Evolutionary conservation across 2,329 filamentous ascomycete species (phyloP).

Genomic region (Penicillium sumatraense): DNA sequence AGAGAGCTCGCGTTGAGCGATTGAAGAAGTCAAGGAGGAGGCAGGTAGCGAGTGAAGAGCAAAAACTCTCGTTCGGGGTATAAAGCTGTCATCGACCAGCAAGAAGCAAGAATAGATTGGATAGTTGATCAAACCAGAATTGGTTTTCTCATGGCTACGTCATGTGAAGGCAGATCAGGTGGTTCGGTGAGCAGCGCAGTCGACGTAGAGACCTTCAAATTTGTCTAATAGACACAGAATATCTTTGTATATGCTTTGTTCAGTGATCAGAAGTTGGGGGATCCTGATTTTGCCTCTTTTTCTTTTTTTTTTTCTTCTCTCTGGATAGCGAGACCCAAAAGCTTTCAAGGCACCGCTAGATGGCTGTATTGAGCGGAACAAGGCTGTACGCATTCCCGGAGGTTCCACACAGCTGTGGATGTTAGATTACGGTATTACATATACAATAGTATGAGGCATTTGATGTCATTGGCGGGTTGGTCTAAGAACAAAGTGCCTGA

Average conservation of each 20-base stretch:
- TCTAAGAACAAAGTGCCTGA: not conserved
- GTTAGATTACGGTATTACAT: slow-evolving; percentile 15
- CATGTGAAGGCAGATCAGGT: slow-evolving; percentile 33
- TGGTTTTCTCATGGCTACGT: slow-evolving; percentile 38
- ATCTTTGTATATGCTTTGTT: not conserved
- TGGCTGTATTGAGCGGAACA: slow-evolving; percentile 1
- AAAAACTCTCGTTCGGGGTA: not conserved
- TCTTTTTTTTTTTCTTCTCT: not conserved
- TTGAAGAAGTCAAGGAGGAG: not conserved
- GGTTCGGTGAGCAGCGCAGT: not conserved
- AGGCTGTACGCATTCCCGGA: slow-evolving; percentile 3
- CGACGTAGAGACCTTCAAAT: not conserved
- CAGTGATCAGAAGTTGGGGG: not conserved
- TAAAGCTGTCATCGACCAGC: slow-evolving; percentile 6
- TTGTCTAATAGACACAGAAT: not conserved
- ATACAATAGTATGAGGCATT: slow-evolving; percentile 14
- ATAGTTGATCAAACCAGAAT: slow-evolving; percentile 22
- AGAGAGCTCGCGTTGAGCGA: not conserved
- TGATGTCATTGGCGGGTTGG: slow-evolving; percentile 16
- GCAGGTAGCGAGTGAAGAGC: slow-evolving; percentile 4
- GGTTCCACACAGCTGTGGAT: not conserved
- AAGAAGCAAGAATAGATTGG: slow-evolving; percentile 15
- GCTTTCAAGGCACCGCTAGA: slow-evolving; percentile 1
- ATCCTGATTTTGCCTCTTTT: not conserved
- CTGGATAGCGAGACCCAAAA: not conserved